Base-by-base conservation (phyloP, 2,329 filamentous ascomycete genomes). In the Sarocladium strictum region DNA sequence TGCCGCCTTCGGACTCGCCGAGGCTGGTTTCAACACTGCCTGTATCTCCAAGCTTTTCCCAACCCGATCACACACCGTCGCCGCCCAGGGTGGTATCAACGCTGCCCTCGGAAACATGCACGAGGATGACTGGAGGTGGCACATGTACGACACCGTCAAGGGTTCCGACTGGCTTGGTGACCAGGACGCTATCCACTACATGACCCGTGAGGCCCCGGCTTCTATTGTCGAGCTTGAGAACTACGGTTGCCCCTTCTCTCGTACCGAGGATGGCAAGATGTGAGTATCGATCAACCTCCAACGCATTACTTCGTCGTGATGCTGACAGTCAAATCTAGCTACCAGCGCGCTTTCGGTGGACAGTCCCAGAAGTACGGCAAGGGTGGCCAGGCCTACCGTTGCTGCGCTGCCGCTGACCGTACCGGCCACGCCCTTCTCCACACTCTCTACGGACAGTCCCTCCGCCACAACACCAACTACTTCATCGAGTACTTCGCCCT, bases 141-240 rank as follows among this genome's bases (percentile, higher is more conserved):
- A 97, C 77, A 97, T 97, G 92, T 97, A 97, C 79, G 92, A 97
- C 73, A 97, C 92, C 41, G 92, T 97, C 70, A 97, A 97, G 80
- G 92, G 92, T 61, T 96, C 90, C 61, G 92, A 97, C 79, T 97
- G 92, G 92, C 84, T 97, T 53, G 92, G 92, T 72, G 92, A 97
- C 73, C 92, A 97, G 75, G 92, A 97, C 70, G 92, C 92, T 61
- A 97, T 97, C 69, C 92, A 97, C 76, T 97, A 97, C 79, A 97
- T 97, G 92, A 97, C 92, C 66, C 84, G 91, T 67, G 92, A 97
- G 76, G 92, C 92, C 58, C 91, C 92, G 32, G 85, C 87, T 58
- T 93, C 89, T 62, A 92, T 97, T 63, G 88, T 95, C 69, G 92
- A 97, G 76, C 84, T 97, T 57, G 93, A 97, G 77, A 90, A 96